Evolutionary conservation across 805 yeast species (phyloP).

Genomic region (Torulaspora microellipsoides): DNA sequence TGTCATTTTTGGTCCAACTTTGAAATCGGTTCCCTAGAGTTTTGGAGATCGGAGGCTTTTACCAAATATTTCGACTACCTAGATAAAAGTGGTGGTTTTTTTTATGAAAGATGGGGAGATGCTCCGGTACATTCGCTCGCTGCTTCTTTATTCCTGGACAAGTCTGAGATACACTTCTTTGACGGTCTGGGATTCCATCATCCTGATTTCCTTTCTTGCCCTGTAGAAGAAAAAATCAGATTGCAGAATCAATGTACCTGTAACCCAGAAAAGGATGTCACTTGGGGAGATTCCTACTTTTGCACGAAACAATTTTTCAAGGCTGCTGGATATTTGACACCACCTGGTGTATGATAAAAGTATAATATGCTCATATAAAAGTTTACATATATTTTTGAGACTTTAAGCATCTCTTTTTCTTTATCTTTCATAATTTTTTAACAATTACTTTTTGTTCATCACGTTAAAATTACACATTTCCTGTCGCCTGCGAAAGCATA

Average conservation of each 20-base stretch:
- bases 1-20: conserved; percentile 86
- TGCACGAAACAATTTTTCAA: conserved; percentile 60
- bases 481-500: no score
- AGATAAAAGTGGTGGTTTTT: conserved; percentile 71
- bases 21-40: conserved; percentile 67
- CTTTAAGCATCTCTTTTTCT: no score
- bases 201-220: conserved; percentile 62
- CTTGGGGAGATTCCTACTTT: conserved; percentile 65
- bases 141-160: conserved; percentile 54
- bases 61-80: conserved; percentile 55
- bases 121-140: conserved; percentile 88
- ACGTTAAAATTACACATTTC: no score
- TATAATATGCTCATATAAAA: no score
- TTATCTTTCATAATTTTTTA: no score
- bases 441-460: no score
- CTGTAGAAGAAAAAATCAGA: conserved; percentile 50
- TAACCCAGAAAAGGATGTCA: conserved; percentile 53
- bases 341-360: conserved; percentile 12
- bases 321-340: conserved; percentile 22
- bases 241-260: conserved; percentile 60
- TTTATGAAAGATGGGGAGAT: conserved; percentile 90
- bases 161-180: conserved; percentile 60
- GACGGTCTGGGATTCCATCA: conserved; percentile 74
- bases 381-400: no score
- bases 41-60: conserved; percentile 58